Evolutionary conservation across 1,284 basidiomycete species (phyloP), one percentile per base, ranked within the genome.

Genomic region (Athelia sp.): DNA sequence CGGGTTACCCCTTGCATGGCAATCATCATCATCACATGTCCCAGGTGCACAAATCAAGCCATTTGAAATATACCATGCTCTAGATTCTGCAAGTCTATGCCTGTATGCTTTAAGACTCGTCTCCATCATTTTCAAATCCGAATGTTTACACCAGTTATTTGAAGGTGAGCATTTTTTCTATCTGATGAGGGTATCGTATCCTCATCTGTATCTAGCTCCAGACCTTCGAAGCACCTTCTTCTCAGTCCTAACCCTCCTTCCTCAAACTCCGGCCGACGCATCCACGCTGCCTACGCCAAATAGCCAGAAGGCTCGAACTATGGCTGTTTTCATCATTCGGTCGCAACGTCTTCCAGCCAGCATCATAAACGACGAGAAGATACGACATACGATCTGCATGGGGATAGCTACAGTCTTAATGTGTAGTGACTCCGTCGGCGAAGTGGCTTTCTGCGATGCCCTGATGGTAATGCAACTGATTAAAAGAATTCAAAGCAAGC

Each of bases 21-120:
- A 40, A 6, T 4, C n/a, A 40, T 40, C 36, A n/a, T 9, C 36
- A 40, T 17, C 36, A 6, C 36, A 40, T n/a, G 19, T n/a, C 8
- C 26, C n/a, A 48, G 44, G 47, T 17, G 46, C 52, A 43, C 52
- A 53, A 46, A 57, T 60, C 46, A 57, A 50, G 6, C 63, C 65
- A 22, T 67, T 73, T n/a, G 61, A 74, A 15, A 55, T 71, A 21
- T 67, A 73, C 49, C 53, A 63, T 47, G 68, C 71, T n/a, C 62
- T 63, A 34, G 69, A 77, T 49, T 55, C 68, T 3, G 67, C 71
- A 9, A 61, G 60, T 1, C 55, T 84, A 9, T 79, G 74, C 48
- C 75, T 78, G 38, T 62, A 74, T 54, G 76, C 79, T 2, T 65
- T 86, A 24, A 70, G 73, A 50, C 60, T 75, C 47, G 53, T 79